Evolutionary conservation across 1,284 basidiomycete species (phyloP).

Genomic region (Marasmius tenuissimus): DNA sequence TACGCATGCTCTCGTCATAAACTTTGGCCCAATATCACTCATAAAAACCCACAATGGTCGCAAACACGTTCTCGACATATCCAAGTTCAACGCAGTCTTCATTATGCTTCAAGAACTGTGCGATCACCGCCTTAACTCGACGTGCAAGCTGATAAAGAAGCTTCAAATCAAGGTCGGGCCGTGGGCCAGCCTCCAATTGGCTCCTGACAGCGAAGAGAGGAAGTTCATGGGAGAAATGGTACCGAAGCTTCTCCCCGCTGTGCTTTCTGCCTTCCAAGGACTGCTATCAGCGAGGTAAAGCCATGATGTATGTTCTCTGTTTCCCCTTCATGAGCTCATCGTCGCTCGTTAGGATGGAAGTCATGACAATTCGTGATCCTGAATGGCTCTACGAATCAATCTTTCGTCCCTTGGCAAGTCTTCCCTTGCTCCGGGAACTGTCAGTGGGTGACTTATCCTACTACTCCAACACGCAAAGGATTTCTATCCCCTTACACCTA

Average conservation of each 20-base stretch:
- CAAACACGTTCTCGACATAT: not conserved
- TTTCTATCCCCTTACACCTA: not conserved
- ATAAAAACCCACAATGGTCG: not conserved
- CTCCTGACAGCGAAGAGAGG: not conserved
- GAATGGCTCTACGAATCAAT: not conserved
- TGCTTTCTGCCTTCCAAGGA: not conserved
- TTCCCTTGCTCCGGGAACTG: not conserved
- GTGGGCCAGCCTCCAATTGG: not conserved
- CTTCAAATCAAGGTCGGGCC: not conserved
- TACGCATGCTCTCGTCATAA: not conserved
- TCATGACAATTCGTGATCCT: not conserved
- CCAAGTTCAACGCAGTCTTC: not conserved
- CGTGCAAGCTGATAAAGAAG: not conserved
- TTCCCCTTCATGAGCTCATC: not conserved
- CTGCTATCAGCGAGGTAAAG: not conserved
- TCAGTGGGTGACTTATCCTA: not conserved
- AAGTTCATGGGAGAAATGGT: not conserved
- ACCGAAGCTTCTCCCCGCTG: not conserved
- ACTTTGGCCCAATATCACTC: not conserved
- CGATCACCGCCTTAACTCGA: not conserved
- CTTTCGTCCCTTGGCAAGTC: not conserved
- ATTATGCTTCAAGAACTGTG: not conserved
- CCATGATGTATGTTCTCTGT: not conserved
- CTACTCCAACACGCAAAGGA: not conserved
- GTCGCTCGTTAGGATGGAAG: not conserved